Percentiles rank a stretch among this genome's conserved stretches.
These are phyloP conservation scores for Filobasidium floriforme DNA, from an alignment of 768 basidiomycete species.

Conservation along the genomic window DNA sequence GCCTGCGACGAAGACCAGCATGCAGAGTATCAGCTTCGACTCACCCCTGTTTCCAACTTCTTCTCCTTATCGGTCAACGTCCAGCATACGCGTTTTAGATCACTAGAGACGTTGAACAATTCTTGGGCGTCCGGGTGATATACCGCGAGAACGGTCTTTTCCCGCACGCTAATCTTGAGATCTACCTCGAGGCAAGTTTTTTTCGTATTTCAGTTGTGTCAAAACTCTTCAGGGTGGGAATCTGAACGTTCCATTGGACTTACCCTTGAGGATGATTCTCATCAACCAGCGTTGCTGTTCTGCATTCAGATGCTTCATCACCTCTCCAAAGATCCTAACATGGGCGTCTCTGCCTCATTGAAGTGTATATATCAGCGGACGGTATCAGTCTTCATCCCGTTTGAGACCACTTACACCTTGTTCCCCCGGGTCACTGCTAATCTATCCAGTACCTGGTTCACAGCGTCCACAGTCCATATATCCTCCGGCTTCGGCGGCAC, in stretches of 20 bases:
- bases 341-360: slow-evolving; percentile 58
- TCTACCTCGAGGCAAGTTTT: slow-evolving; percentile 50
- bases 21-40: neutral
- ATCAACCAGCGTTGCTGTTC: slow-evolving; percentile 92
- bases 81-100: slow-evolving; percentile 88
- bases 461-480: slow-evolving; percentile 66
- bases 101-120: slow-evolving; percentile 91
- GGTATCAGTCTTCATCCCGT: neutral
- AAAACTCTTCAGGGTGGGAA: neutral
- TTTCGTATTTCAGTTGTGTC: neutral
- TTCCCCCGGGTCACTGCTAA: slow-evolving; percentile 67
- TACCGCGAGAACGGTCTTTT: slow-evolving; percentile 80
- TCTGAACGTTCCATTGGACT: neutral
- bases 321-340: slow-evolving; percentile 65
- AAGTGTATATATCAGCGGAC: neutral
- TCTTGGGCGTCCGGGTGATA: slow-evolving; percentile 93
- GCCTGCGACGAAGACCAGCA: neutral
- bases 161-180: slow-evolving; percentile 84
- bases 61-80: slow-evolving; percentile 64
- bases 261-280: slow-evolving; percentile 92
- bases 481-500: slow-evolving; percentile 56
- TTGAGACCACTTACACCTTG: slow-evolving; percentile 47
- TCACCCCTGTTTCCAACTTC: slow-evolving; percentile 2
- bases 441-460: slow-evolving; percentile 75
- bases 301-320: slow-evolving; percentile 57